These are phyloP conservation scores for Aspergillus brasiliensis DNA, from an alignment of 2,329 filamentous ascomycete genomes.

Conservation along the genomic window DNA sequence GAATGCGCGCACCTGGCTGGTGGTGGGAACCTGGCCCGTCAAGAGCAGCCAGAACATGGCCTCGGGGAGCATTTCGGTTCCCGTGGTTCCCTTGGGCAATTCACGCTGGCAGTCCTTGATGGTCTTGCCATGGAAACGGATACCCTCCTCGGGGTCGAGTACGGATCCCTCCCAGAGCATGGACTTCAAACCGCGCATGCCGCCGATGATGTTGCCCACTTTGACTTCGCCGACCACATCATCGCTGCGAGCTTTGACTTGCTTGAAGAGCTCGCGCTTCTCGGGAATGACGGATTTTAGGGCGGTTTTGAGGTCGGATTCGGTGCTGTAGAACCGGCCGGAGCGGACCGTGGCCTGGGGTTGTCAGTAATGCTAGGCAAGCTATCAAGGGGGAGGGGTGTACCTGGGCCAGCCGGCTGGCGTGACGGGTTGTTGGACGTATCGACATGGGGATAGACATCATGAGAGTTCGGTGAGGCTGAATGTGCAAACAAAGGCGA, in stretches of 20 bases:
- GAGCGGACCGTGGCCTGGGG: neutral
- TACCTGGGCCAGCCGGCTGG: conserved; percentile 42
- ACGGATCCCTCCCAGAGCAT: conserved; percentile 99
- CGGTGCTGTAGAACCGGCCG: conserved; percentile 57
- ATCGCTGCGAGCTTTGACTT: conserved; percentile 81
- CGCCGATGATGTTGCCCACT: conserved; percentile 89
- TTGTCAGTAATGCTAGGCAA: neutral
- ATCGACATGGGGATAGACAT: conserved; percentile 32
- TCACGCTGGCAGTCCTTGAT: conserved; percentile 97
- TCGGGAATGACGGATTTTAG: conserved; percentile 82
- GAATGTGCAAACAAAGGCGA: conserved; percentile 9
- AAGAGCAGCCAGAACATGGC: conserved; percentile 99
- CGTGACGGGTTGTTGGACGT: conserved; percentile 40
- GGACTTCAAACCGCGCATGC: conserved; percentile 95
- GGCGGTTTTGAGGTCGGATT: conserved; percentile 86
- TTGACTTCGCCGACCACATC: conserved; percentile 91
- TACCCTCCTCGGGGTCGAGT: conserved; percentile 93
- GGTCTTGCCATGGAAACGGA: conserved; percentile 94
- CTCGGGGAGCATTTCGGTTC: conserved; percentile 97
- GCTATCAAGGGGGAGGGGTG: neutral
- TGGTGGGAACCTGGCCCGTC: conserved; percentile 86
- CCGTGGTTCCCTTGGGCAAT: conserved; percentile 83
- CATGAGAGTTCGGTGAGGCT: neutral
- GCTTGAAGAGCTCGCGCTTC: conserved; percentile 90
- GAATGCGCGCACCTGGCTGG: conserved; percentile 76